Percentiles rank a stretch among this genome's conserved stretches.
These are phyloP conservation scores for Heterobasidion annosum DNA, from an alignment of 1,284 basidiomycete species.

Conservation along the genomic window DNA sequence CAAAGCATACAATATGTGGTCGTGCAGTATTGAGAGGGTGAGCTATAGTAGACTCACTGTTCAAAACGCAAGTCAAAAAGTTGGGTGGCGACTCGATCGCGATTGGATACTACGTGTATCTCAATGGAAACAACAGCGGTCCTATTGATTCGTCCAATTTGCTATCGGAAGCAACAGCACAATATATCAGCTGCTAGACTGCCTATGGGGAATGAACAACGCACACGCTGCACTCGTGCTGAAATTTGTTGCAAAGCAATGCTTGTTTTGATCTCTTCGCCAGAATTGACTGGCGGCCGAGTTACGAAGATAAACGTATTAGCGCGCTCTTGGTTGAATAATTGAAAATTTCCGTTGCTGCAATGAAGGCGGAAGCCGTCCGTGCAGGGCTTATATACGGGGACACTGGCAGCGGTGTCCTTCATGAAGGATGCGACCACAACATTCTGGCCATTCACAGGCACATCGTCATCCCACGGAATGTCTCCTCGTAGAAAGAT, in stretches of 20 bases:
- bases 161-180: slow-evolving; percentile 23
- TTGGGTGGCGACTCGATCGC: slow-evolving; percentile 54
- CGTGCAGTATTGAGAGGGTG: background rate
- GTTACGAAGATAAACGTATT: slow-evolving; percentile 54
- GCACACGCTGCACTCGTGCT: slow-evolving; percentile 36
- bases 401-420: slow-evolving; percentile 33
- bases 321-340: slow-evolving; percentile 40
- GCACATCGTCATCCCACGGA: slow-evolving; percentile 49
- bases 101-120: slow-evolving; percentile 59
- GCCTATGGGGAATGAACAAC: slow-evolving; percentile 3
- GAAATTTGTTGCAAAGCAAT: slow-evolving; percentile 58
- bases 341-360: slow-evolving; percentile 41
- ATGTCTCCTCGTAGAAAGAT: slow-evolving; percentile 53
- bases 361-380: slow-evolving; percentile 46
- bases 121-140: slow-evolving; percentile 44
- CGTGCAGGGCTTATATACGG: slow-evolving; percentile 40
- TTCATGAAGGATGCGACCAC: slow-evolving; percentile 57
- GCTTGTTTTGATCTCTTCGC: slow-evolving; percentile 41
- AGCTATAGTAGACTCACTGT: slow-evolving; percentile 31
- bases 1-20: background rate
- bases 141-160: slow-evolving; percentile 47
- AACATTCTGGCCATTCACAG: slow-evolving; percentile 31
- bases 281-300: slow-evolving; percentile 33
- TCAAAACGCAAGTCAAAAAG: slow-evolving; percentile 59
- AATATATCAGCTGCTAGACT: background rate